Conservation (phyloP, 768 basidiomycete species). For the Termitomyces sp. region DNA sequence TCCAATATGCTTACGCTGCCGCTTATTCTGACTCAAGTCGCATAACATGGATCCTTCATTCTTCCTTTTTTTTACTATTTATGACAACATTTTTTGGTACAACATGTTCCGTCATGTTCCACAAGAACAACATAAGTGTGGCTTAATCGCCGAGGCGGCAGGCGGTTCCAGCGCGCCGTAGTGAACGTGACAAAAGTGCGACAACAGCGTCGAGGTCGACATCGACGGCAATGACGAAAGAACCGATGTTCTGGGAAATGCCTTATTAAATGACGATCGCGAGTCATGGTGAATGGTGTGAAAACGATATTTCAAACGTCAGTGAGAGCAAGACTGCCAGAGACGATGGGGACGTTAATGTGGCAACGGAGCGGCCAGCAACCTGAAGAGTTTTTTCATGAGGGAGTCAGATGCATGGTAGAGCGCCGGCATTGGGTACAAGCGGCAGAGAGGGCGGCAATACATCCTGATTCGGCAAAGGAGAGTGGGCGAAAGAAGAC, state of each 20-base stretch:
- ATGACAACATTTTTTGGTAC: too few species aligned
- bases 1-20: too few species aligned
- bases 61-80: too few species aligned
- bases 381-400: neutral
- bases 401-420: neutral
- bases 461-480: too few species aligned
- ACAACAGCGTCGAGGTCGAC: neutral
- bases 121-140: too few species aligned
- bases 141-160: too few species aligned
- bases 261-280: neutral
- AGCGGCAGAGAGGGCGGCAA: too few species aligned
- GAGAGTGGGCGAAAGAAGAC: too few species aligned
- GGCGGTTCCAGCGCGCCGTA: neutral
- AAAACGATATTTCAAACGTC: too few species aligned
- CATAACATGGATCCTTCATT: too few species aligned
- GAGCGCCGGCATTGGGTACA: neutral
- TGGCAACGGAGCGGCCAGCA: neutral
- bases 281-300: neutral
- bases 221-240: neutral
- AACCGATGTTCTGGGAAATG: neutral
- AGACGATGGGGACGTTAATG: neutral
- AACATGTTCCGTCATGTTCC: too few species aligned
- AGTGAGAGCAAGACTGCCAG: neutral
- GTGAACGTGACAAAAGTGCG: neutral
- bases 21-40: too few species aligned